Evolutionary conservation across 495 filamentous ascomycete species (phyloP).

Genomic region (Diplogelasinospora grovesii): DNA sequence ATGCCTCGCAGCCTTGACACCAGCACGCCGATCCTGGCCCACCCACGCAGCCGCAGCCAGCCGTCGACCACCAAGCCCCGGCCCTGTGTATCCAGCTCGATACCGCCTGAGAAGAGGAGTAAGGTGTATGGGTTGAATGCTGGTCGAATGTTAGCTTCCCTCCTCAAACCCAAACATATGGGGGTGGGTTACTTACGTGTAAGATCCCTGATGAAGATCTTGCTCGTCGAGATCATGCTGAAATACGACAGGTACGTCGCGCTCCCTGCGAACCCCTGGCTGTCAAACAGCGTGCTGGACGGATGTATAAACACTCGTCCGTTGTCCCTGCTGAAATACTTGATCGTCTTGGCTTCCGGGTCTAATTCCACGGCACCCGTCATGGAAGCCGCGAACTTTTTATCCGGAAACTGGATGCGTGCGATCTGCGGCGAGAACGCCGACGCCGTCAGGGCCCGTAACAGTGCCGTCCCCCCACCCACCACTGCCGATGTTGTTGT

Average conservation of each 20-base stretch:
- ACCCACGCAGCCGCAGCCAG: slow-evolving; percentile 83
- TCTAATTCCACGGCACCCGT: slow-evolving; percentile 87
- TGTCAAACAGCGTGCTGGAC: slow-evolving; percentile 74
- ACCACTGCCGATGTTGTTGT: slow-evolving; percentile 24
- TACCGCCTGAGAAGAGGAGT: slow-evolving; percentile 81
- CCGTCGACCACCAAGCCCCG: slow-evolving; percentile 87
- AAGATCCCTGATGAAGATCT: slow-evolving; percentile 79
- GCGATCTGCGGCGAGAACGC: slow-evolving; percentile 89
- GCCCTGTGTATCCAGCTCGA: slow-evolving; percentile 79
- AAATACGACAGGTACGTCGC: slow-evolving; percentile 77
- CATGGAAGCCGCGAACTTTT: slow-evolving; percentile 81
- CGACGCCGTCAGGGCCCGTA: slow-evolving; percentile 83
- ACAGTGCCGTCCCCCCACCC: slow-evolving; percentile 43
- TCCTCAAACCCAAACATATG: not conserved
- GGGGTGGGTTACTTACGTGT: slow-evolving; percentile 57
- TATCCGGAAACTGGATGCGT: slow-evolving; percentile 85
- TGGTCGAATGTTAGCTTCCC: slow-evolving; percentile 22
- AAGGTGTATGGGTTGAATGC: slow-evolving; percentile 88
- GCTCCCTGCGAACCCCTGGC: slow-evolving; percentile 62
- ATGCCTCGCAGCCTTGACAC: slow-evolving; percentile 76
- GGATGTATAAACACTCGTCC: slow-evolving; percentile 92
- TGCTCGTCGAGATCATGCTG: slow-evolving; percentile 81
- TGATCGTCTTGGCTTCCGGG: slow-evolving; percentile 85
- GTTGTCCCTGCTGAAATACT: slow-evolving; percentile 81
- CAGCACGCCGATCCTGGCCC: slow-evolving; percentile 90